Evolutionary conservation across 163 green algal genomes (phyloP).

Genomic region (Trebouxia gelatinosa): DNA sequence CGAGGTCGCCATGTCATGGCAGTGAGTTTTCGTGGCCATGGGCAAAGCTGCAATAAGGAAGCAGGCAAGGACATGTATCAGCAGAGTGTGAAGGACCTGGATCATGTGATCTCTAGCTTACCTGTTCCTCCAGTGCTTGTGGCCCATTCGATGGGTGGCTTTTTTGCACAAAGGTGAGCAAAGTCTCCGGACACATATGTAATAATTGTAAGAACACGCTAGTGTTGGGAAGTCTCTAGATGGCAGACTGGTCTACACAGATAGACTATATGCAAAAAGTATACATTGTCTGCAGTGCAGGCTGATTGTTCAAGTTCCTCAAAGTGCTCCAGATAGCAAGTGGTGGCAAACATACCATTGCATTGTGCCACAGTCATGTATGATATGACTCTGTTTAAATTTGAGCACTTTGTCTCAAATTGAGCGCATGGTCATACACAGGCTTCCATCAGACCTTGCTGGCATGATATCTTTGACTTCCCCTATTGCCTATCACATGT

Average conservation of each 20-base stretch:
- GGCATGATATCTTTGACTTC: neutral
- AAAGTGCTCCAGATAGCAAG: neutral
- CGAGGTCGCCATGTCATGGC: slow-evolving; percentile 6
- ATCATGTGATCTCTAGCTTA: neutral
- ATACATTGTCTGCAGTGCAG: neutral
- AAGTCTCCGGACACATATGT: neutral
- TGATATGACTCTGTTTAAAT: too few species aligned
- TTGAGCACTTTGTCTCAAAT: neutral
- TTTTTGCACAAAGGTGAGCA: slow-evolving; percentile 17
- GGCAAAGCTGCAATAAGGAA: neutral
- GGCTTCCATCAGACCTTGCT: neutral
- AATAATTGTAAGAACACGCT: neutral
- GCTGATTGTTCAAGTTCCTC: neutral
- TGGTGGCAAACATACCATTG: neutral
- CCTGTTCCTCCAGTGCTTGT: slow-evolving; percentile 6
- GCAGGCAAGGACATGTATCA: neutral
- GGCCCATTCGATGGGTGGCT: slow-evolving; percentile 23
- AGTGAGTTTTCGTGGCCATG: slow-evolving; percentile 19
- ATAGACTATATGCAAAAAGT: too few species aligned
- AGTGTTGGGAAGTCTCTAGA: too few species aligned
- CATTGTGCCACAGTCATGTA: neutral
- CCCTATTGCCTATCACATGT: neutral
- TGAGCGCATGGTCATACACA: neutral
- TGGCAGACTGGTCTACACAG: too few species aligned
- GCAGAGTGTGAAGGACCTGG: slow-evolving; percentile 3